phyloP scores from a whole-genome alignment of 202 grass and related monocot species.

The Hordeum pubiflorum region DNA sequence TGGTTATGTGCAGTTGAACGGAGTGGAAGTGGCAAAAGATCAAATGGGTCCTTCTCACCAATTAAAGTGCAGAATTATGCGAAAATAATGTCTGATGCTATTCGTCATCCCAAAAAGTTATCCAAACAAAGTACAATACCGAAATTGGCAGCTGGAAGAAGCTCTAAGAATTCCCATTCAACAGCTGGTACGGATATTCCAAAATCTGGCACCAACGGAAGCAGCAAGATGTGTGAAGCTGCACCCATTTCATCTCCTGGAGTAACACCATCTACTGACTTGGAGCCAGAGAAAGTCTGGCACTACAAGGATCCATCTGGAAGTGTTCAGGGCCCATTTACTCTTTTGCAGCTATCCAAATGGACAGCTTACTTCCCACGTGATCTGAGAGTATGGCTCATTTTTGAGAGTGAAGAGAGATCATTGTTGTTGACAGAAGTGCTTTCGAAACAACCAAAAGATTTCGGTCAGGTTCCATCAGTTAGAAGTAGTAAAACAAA shows the following conservation, averaged over 20 bases:
- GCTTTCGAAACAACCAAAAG: conserved; percentile 65
- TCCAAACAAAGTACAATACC: conserved; percentile 17
- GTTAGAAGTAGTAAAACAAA: conserved; percentile 38
- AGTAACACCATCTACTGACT: conserved; percentile 28
- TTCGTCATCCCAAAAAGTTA: not conserved
- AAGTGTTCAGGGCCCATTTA: conserved; percentile 91
- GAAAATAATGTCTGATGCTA: conserved; percentile 20
- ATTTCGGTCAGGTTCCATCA: conserved; percentile 45
- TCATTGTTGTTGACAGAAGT: conserved; percentile 75
- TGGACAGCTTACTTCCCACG: conserved; percentile 81
- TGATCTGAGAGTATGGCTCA: conserved; percentile 84
- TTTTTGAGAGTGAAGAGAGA: conserved; percentile 83
- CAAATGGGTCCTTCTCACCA: conserved; percentile 28
- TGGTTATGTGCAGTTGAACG: conserved; percentile 26
- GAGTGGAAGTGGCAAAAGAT: conserved; percentile 31
- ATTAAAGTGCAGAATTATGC: conserved; percentile 31
- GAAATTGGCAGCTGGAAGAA: conserved; percentile 19
- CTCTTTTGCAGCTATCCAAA: conserved; percentile 71
- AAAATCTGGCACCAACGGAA: conserved; percentile 20
- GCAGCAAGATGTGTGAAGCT: conserved; percentile 22
- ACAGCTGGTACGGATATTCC: conserved; percentile 19
- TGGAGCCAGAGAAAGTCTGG: conserved; percentile 89
- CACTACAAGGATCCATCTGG: conserved; percentile 93
- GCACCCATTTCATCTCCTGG: conserved; percentile 23
- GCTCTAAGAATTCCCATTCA: conserved; percentile 17